Evolutionary conservation across 495 filamentous ascomycete species (phyloP).

Genomic region (Umbilicaria muhlenbergii): DNA sequence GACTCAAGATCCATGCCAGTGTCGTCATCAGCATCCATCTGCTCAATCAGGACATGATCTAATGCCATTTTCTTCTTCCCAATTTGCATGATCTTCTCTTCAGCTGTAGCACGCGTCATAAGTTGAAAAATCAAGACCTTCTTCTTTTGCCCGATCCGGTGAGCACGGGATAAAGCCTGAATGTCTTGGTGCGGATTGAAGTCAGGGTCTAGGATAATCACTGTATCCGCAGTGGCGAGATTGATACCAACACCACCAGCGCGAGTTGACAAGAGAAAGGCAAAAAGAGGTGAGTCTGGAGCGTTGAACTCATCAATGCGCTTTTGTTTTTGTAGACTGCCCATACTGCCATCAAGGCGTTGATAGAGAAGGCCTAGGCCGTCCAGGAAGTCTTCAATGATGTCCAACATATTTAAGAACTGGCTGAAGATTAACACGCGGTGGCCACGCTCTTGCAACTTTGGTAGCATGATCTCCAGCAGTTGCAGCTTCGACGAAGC

Average conservation of each 20-base stretch:
- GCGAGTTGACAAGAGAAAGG: conserved; percentile 82
- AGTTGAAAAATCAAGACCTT: conserved; percentile 92
- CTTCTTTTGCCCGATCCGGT: conserved; percentile 90
- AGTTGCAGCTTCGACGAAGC: conserved; percentile 83
- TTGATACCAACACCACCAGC: conserved; percentile 97
- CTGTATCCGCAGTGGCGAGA: conserved; percentile 89
- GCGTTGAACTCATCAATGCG: conserved; percentile 89
- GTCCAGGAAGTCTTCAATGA: conserved; percentile 80
- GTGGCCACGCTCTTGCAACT: conserved; percentile 75
- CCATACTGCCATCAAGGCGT: conserved; percentile 74
- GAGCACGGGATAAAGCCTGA: conserved; percentile 84
- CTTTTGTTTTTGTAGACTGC: conserved; percentile 74
- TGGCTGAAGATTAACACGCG: conserved; percentile 93
- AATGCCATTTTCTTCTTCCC: conserved; percentile 90
- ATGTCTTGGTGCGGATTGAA: conserved; percentile 98
- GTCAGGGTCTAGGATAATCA: conserved; percentile 95
- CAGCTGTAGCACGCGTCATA: conserved; percentile 71
- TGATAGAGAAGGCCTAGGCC: conserved; percentile 53
- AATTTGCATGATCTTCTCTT: conserved; percentile 94
- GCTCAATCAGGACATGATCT: conserved; percentile 85
- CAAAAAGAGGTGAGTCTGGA: conserved; percentile 65
- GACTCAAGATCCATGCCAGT: conserved; percentile 65
- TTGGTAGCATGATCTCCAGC: conserved; percentile 79
- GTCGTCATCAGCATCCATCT: conserved; percentile 66
- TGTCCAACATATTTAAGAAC: conserved; percentile 74